Evolutionary conservation across 306 rosid species (phyloP).

Genomic region (Pterocarpus santalinus): DNA sequence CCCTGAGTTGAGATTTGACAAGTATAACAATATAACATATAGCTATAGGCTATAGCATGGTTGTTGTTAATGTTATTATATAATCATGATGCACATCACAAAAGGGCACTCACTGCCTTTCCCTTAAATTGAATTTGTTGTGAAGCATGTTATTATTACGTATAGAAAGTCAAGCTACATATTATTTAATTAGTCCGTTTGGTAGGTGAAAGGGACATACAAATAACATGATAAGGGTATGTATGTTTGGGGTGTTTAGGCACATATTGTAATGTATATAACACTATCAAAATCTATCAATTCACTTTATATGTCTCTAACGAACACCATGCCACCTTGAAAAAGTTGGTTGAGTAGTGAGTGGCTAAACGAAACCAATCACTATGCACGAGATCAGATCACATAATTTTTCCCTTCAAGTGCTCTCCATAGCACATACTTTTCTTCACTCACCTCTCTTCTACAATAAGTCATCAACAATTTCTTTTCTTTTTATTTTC

Average conservation of each 20-base stretch:
- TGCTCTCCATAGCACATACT: slow-evolving; percentile 33
- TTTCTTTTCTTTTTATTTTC: background rate
- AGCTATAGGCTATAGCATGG: slow-evolving; percentile 20
- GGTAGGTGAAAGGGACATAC: slow-evolving; percentile 60
- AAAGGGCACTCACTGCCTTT: slow-evolving; percentile 12
- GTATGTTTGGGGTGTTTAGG: slow-evolving; percentile 54
- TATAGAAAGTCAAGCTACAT: slow-evolving; percentile 52
- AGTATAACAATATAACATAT: slow-evolving; percentile 47
- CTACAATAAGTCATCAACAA: slow-evolving; percentile 57
- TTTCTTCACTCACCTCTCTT: slow-evolving; percentile 75
- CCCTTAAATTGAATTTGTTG: slow-evolving; percentile 39
- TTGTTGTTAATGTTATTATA: slow-evolving; percentile 30
- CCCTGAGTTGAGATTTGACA: slow-evolving; percentile 37
- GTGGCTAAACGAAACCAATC: slow-evolving; percentile 48
- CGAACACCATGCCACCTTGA: slow-evolving; percentile 44
- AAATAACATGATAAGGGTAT: slow-evolving; percentile 41
- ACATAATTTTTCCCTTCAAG: slow-evolving; percentile 49
- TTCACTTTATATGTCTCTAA: slow-evolving; percentile 47
- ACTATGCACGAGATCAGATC: slow-evolving; percentile 35
- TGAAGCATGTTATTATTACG: slow-evolving; percentile 59
- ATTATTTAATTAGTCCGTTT: slow-evolving; percentile 57
- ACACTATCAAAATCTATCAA: slow-evolving; percentile 36
- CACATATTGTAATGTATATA: slow-evolving; percentile 20
- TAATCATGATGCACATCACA: slow-evolving; percentile 32
- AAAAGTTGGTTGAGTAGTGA: slow-evolving; percentile 59